Base-by-base conservation (phyloP, 1,284 basidiomycete species). In the Limonomyces culmigenus region DNA sequence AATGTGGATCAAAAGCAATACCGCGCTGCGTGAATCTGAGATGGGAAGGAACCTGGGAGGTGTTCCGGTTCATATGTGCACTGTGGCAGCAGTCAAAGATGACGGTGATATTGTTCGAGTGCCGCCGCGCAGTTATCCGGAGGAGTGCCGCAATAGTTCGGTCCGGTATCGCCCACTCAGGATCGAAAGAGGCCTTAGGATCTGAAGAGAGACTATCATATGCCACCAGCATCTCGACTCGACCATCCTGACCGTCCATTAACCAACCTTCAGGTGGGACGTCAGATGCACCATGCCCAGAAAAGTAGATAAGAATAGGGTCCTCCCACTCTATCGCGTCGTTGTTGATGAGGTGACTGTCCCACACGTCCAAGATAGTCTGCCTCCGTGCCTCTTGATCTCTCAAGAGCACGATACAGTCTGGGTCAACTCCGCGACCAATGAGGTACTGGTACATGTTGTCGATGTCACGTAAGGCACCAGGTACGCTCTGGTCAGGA, bases 231-330 rank as follows among this genome's bases (percentile, higher is more conserved):
- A 56, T 1, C 50, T 51, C 5, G 39, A 38, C 11, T 12, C n/a
- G n/a, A n/a, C n/a, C n/a, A n/a, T n/a, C n/a, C n/a, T n/a, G n/a
- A n/a, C n/a, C n/a, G n/a, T n/a, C n/a, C n/a, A n/a, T n/a, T n/a
- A n/a, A n/a, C n/a, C n/a, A n/a, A n/a, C n/a, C n/a, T n/a, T n/a
- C n/a, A n/a, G n/a, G n/a, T n/a, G n/a, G n/a, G n/a, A n/a, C n/a
- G n/a, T n/a, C n/a, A n/a, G n/a, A n/a, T n/a, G 8, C n/a, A n/a
- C 59, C 59, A 39, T 61, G 58, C 2, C 59, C 59, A 3, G 58
- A 54, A 37, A 49, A 61, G 40, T 51, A 60, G 30, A 61, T 52
- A 29, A 59, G 43, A 20, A 61, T 55, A n/a, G 48, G 45, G 4
- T 48, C 42, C 18, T 48, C 47, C 25, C 43, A 39, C 15, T 42